A percentile compares a stretch with the other conserved stretches of the same genome.
These are phyloP conservation scores for Candida golubevii DNA, from an alignment of 805 yeast genomes.

Conservation along the genomic window DNA sequence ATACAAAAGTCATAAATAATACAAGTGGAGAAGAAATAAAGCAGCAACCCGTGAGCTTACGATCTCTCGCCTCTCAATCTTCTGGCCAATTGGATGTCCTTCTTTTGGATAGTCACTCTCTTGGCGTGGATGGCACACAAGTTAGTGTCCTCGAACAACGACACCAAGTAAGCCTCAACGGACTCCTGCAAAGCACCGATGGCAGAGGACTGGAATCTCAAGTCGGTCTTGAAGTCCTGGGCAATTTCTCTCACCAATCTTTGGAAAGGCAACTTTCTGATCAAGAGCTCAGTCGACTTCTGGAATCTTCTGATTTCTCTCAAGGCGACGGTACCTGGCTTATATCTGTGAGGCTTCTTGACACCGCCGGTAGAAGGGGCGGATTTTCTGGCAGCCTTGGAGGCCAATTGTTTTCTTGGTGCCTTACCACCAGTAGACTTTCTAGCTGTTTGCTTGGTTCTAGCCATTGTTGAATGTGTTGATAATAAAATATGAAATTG, in stretches of 20 bases:
- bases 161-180: conserved; percentile 45
- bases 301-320: conserved; percentile 48
- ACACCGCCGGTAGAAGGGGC: conserved; percentile 47
- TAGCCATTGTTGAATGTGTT: conserved; percentile 30
- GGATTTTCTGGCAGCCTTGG: conserved; percentile 46
- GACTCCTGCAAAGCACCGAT: conserved; percentile 47
- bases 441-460: conserved; percentile 47
- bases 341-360: conserved; percentile 47
- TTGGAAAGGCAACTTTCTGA: conserved; percentile 46
- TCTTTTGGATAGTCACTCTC: conserved; percentile 47
- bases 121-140: conserved; percentile 48
- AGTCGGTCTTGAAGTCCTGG: conserved; percentile 45
- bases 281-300: conserved; percentile 43
- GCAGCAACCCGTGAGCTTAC: conserved; percentile 20
- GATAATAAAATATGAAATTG: not conserved
- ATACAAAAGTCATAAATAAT: conserved; percentile 19
- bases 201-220: conserved; percentile 45
- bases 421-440: conserved; percentile 48
- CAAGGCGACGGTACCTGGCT: conserved; percentile 48
- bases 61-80: conserved; percentile 49
- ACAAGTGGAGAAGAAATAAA: conserved; percentile 16
- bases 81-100: conserved; percentile 46
- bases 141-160: conserved; percentile 45
- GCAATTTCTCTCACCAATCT: conserved; percentile 47
- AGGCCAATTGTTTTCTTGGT: conserved; percentile 47